Evolutionary conservation across 164 flowering plant species (phyloP), one percentile per base, ranked within the genome.

Genomic region (Annona cherimola): DNA sequence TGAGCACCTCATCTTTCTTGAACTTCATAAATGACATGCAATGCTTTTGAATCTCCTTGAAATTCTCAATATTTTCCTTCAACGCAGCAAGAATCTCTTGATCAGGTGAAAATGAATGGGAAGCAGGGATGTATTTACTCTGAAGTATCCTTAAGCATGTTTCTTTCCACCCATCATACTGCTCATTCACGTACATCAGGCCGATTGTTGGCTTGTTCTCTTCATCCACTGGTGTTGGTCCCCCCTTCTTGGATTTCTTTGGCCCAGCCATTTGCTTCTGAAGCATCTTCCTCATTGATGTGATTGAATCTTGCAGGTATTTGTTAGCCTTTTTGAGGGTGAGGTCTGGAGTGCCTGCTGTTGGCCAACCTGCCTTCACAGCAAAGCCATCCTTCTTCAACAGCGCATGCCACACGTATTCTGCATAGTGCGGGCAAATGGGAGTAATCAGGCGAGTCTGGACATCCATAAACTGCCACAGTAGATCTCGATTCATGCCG

Each of bases 21-120:
- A 88, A 90, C 81, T 85, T 88, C 82, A 94, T 65, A 79, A 92
- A 92, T 11, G 97, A 93, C 98, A 89, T 92, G 61, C 96, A 92
- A 0, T 79, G 85, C 80, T 94, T 90, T 68, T 85, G 90, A 12
- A 61, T 83, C 69, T 86, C 84, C 60, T 90, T 89, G 41, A 88
- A 90, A 70, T 90, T 78, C 40, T 83, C 65, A 2, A 71, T 61
- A 68, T 87, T 87, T 42, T 74, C 78, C 80, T 83, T 72, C 26
- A 94, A 68, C 20, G 86, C 91, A 5, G 80, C 79, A 67, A 83
- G 45, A 66, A 92, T 89, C 73, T 88, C 94, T 55, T 70, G 66
- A 60, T 89, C 97, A 14, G 97, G 80, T 8, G 90, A 85, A 83
- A 94, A 94, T 2, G 81, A 67, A 9, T 75, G 69, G 42, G 81